Evolutionary conservation across 23 red algal genomes (phyloP).

Genomic region (Gracilaria domingensis): DNA sequence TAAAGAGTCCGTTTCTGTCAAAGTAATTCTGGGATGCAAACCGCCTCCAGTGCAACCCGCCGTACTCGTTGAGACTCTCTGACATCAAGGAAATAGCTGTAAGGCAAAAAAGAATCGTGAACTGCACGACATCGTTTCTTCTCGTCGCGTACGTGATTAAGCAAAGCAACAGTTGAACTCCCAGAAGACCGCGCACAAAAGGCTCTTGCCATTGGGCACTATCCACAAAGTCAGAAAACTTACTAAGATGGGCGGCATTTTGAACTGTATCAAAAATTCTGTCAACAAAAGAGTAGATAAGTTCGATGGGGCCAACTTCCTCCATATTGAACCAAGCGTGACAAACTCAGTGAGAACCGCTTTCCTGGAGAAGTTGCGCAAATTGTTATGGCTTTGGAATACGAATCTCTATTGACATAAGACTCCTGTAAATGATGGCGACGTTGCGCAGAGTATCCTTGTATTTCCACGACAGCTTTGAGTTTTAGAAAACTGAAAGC

Average conservation of each 20-base stretch:
- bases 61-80: slow-evolving; percentile 51
- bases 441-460: neutral
- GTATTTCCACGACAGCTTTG: too few relatives aligned
- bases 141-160: slow-evolving; percentile 42
- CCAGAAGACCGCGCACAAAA: slow-evolving; percentile 35
- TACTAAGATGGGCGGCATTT: slow-evolving; percentile 10
- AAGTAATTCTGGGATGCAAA: slow-evolving; percentile 74
- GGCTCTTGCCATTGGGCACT: slow-evolving; percentile 57
- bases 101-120: slow-evolving; percentile 30
- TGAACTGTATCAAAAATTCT: slow-evolving; percentile 28
- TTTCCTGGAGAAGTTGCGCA: neutral
- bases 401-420: neutral
- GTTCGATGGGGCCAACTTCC: slow-evolving; percentile 36
- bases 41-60: slow-evolving; percentile 28
- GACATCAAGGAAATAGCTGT: slow-evolving; percentile 38
- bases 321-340: neutral
- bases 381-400: neutral
- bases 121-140: slow-evolving; percentile 51
- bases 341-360: neutral
- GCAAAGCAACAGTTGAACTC: slow-evolving; percentile 44
- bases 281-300: slow-evolving; percentile 43
- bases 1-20: slow-evolving; percentile 59
- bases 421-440: neutral
- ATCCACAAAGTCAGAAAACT: slow-evolving; percentile 47
- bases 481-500: too few relatives aligned